Evolutionary conservation across 768 basidiomycete genomes (phyloP).

Genomic region (Basidioascus undulatus): DNA sequence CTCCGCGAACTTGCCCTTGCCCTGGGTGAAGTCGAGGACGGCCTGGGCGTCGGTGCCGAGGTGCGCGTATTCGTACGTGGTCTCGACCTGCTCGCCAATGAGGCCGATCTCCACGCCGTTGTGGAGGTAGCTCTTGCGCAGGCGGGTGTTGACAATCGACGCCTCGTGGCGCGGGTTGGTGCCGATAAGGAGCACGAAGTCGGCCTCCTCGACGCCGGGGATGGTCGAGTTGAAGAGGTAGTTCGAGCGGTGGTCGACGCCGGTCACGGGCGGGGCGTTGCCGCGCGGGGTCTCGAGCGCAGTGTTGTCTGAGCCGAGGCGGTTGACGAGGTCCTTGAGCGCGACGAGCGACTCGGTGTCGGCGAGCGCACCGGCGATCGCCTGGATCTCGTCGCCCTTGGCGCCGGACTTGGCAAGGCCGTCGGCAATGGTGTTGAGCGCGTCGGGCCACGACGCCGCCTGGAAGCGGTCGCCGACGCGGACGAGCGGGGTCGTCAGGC

Average conservation of each 20-base stretch:
- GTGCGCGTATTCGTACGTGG: slow-evolving; percentile 79
- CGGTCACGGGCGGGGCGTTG: slow-evolving; percentile 40
- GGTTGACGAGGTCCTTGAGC: slow-evolving; percentile 77
- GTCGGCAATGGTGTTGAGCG: slow-evolving; percentile 47
- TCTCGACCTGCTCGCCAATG: slow-evolving; percentile 75
- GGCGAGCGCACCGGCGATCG: slow-evolving; percentile 71
- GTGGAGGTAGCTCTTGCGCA: slow-evolving; percentile 83
- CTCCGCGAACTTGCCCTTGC: slow-evolving; percentile 53
- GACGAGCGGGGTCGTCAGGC: slow-evolving; percentile 72
- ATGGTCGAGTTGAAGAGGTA: slow-evolving; percentile 91
- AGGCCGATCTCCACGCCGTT: slow-evolving; percentile 63
- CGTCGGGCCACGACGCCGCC: slow-evolving; percentile 72
- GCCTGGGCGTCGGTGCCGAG: slow-evolving; percentile 54
- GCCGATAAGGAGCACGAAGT: slow-evolving; percentile 76
- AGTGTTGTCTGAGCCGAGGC: slow-evolving; percentile 83
- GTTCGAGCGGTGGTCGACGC: slow-evolving; percentile 78
- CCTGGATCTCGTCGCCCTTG: slow-evolving; percentile 76
- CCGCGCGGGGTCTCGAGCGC: slow-evolving; percentile 51
- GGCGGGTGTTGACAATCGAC: slow-evolving; percentile 86
- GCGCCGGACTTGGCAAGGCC: slow-evolving; percentile 63
- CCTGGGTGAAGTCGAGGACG: slow-evolving; percentile 44
- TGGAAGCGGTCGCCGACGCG: slow-evolving; percentile 85
- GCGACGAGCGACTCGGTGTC: slow-evolving; percentile 85
- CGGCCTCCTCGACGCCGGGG: slow-evolving; percentile 69
- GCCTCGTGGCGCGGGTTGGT: slow-evolving; percentile 96